A percentile compares a stretch with the other conserved stretches of the same genome.
Evolutionary conservation across 768 basidiomycete genomes (phyloP).

Genomic region (Chiua virens): DNA sequence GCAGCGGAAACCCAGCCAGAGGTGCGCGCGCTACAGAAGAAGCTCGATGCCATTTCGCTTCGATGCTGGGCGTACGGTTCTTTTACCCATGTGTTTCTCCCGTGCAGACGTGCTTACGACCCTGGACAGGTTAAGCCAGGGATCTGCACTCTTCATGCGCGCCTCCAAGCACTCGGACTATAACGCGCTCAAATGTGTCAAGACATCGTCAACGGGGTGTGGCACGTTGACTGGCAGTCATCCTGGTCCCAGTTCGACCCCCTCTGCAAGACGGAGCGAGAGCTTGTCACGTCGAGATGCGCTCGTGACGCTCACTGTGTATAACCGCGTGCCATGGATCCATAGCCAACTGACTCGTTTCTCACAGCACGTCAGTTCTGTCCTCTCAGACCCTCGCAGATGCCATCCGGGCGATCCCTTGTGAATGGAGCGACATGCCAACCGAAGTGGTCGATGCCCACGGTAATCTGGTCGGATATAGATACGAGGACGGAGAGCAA

Average conservation of each 20-base stretch:
- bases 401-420: slow-evolving; percentile 58
- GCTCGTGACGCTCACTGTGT: slow-evolving; percentile 58
- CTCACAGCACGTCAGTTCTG: slow-evolving; percentile 66
- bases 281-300: slow-evolving; percentile 34
- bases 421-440: slow-evolving; percentile 56
- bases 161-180: slow-evolving; percentile 64
- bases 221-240: slow-evolving; percentile 27
- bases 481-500: slow-evolving; percentile 14
- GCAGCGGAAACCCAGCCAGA: slow-evolving; percentile 40
- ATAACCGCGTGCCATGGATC: slow-evolving; percentile 62
- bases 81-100: not conserved
- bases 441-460: slow-evolving; percentile 38
- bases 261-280: not conserved
- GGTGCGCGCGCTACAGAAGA: slow-evolving; percentile 46
- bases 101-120: not conserved
- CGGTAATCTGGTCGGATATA: slow-evolving; percentile 35
- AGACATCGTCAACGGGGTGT: slow-evolving; percentile 31
- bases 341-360: slow-evolving; percentile 56
- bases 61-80: slow-evolving; percentile 60
- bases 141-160: slow-evolving; percentile 62
- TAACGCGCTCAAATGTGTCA: slow-evolving; percentile 47
- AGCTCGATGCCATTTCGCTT: slow-evolving; percentile 52
- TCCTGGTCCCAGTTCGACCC: not conserved
- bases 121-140: slow-evolving; percentile 44
- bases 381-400: slow-evolving; percentile 75